Conservation (phyloP, 2,329 filamentous ascomycete genomes). For the Tolypocladium capitatum region DNA sequence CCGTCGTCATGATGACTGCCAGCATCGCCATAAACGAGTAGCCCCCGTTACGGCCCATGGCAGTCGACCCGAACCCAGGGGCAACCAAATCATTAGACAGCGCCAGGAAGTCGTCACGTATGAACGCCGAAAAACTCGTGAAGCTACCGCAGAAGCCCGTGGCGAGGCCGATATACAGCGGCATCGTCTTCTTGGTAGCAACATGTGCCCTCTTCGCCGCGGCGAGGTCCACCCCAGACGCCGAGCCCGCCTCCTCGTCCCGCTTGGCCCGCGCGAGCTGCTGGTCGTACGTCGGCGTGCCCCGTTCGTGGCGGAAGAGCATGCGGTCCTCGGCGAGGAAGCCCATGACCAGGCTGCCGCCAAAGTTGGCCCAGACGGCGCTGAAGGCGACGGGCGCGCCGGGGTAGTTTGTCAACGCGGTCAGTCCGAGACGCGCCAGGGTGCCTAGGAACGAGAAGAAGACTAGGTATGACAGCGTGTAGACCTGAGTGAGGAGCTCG, state of each 20-base stretch:
- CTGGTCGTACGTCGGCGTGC: conserved; percentile 26
- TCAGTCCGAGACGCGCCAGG: conserved; percentile 66
- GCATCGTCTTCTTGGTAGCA: conserved; percentile 69
- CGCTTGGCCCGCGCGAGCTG: conserved; percentile 18
- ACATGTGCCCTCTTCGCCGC: conserved; percentile 44
- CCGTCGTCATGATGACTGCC: conserved; percentile 59
- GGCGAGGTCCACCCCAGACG: conserved; percentile 12
- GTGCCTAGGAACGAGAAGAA: conserved; percentile 80
- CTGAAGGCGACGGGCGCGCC: conserved; percentile 61
- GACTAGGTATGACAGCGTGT: conserved; percentile 69
- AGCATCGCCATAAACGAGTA: conserved; percentile 74
- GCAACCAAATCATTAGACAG: conserved; percentile 56
- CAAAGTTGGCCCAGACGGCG: conserved; percentile 79
- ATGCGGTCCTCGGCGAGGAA: conserved; percentile 69
- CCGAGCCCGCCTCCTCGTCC: conserved; percentile 20
- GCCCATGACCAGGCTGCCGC: conserved; percentile 70
- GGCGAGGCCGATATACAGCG: conserved; percentile 73
- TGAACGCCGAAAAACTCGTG: conserved; percentile 80
- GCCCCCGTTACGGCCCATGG: conserved; percentile 48
- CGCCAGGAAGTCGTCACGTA: conserved; percentile 67
- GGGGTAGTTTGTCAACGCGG: conserved; percentile 67
- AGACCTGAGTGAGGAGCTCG: conserved; percentile 41
- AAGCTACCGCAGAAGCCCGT: conserved; percentile 84
- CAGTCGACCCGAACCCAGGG: conserved; percentile 21
- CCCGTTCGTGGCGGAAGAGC: conserved; percentile 60